Evolutionary conservation across 2,329 filamentous ascomycete species (phyloP).

Genomic region (Epichloe hybrida): DNA sequence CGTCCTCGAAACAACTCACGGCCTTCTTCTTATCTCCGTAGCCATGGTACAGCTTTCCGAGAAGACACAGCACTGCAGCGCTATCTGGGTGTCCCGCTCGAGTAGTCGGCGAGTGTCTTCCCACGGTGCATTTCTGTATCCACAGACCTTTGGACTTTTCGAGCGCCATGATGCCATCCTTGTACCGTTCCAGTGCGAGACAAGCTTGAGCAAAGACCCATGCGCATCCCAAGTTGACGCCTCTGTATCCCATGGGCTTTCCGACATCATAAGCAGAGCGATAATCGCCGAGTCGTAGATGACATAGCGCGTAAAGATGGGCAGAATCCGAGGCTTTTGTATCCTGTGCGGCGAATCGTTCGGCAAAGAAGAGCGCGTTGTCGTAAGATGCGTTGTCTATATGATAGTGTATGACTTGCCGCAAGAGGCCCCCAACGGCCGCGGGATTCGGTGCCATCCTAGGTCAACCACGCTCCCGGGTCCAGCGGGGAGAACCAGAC

Average conservation of each 20-base stretch:
- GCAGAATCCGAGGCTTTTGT: constrained; percentile 65
- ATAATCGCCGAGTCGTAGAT: constrained; percentile 68
- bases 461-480: constrained; percentile 7
- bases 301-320: constrained; percentile 73
- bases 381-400: constrained; percentile 83
- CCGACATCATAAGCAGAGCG: constrained; percentile 78
- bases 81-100: constrained; percentile 70
- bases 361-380: constrained; percentile 88
- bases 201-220: constrained; percentile 90
- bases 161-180: constrained; percentile 69
- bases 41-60: constrained; percentile 76
- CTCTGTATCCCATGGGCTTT: constrained; percentile 55
- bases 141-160: constrained; percentile 72
- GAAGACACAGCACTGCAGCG: constrained; percentile 65
- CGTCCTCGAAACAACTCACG: constrained; percentile 73
- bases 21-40: constrained; percentile 76
- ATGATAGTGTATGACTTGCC: constrained; percentile 50
- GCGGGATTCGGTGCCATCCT: constrained; percentile 40
- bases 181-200: constrained; percentile 61
- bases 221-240: constrained; percentile 69
- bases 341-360: constrained; percentile 74
- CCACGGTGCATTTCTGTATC: constrained; percentile 62
- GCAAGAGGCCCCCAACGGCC: constrained; percentile 37
- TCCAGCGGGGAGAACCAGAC: not conserved
- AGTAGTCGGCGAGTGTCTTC: constrained; percentile 66